These are phyloP conservation scores for Aspergillus baeticus DNA, from an alignment of 495 filamentous ascomycete species.

Conservation along the genomic window DNA sequence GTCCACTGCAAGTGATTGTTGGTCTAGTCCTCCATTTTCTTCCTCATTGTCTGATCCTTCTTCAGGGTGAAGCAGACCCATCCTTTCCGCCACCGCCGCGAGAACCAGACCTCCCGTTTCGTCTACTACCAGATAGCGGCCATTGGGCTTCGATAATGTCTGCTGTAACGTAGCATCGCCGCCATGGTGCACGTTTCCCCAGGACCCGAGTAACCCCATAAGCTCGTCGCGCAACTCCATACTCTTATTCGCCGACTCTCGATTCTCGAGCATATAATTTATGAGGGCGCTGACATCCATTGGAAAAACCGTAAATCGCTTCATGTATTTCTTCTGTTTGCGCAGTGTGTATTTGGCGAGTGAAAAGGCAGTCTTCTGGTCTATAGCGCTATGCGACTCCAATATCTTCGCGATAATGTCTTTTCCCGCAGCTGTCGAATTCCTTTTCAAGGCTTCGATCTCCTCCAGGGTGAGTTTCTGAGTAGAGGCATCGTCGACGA, in stretches of 20 bases:
- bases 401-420: slow-evolving; percentile 86
- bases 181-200: slow-evolving; percentile 61
- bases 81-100: slow-evolving; percentile 85
- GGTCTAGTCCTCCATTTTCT: slow-evolving; percentile 10
- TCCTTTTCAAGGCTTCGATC: slow-evolving; percentile 87
- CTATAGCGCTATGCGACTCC: slow-evolving; percentile 77
- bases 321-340: slow-evolving; percentile 91
- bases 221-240: slow-evolving; percentile 88
- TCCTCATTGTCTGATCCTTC: slow-evolving; percentile 32
- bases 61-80: slow-evolving; percentile 74
- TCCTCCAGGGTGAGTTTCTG: slow-evolving; percentile 82
- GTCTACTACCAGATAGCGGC: slow-evolving; percentile 86
- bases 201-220: slow-evolving; percentile 67
- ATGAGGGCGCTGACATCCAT: slow-evolving; percentile 74
- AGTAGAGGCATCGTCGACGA: slow-evolving; percentile 74
- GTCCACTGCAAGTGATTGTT: background rate
- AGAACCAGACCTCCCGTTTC: slow-evolving; percentile 86
- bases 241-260: slow-evolving; percentile 68
- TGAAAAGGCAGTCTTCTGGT: slow-evolving; percentile 92
- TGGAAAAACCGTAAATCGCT: slow-evolving; percentile 78
- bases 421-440: slow-evolving; percentile 73
- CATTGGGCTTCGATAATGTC: slow-evolving; percentile 44
- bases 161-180: slow-evolving; percentile 33
- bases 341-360: slow-evolving; percentile 92
- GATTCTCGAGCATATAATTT: slow-evolving; percentile 71